Evolutionary conservation across 306 rosid species (phyloP), one percentile per base, ranked within the genome.

Genomic region (Ceratonia siliqua): DNA sequence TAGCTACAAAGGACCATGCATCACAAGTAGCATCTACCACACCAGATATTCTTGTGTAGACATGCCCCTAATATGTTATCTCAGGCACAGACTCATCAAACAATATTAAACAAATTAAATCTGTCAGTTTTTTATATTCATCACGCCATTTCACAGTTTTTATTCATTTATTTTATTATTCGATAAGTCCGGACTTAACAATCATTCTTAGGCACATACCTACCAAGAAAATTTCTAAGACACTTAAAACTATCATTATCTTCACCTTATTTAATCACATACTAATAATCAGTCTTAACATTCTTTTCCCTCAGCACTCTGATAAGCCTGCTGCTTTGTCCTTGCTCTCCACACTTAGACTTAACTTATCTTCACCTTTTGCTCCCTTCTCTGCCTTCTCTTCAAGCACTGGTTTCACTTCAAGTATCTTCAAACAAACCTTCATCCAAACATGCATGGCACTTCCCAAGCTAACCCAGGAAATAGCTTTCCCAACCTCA

Each of bases 361-460:
- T 21, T 36, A 56, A 55, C 69, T 15, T 32, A 20, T 41, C 17
- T 21, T 56, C 46, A 74, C 66, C 21, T 54, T 83, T 58, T 28
- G 54, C 82, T 22, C 3, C 65, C 22, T 42, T 59, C 45, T 10
- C 22, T 36, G n/a, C 5, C 30, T 75, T 74, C 79, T 70, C 79
- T 39, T 75, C 76, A 46, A 46, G 15, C 46, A 36, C 45, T 21
- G 62, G 70, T 38, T 21, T 11, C 59, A 55, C 76, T 53, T 64
- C 50, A 0, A 62, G 24, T 2, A 15, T 74, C 74, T 58, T 76
- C 20, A 84, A 4, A 8, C 75, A 45, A 73, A 72, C 75, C 82
- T 84, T 80, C 49, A 76, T 76, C 85, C 85, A 80, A 62, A 84
- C 85, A 80, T 80, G 75, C 71, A 84, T 62, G 36, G 84, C 72